Base-by-base conservation (phyloP, 108 stramenopile genomes). In the Poteriospumella lacustris region DNA sequence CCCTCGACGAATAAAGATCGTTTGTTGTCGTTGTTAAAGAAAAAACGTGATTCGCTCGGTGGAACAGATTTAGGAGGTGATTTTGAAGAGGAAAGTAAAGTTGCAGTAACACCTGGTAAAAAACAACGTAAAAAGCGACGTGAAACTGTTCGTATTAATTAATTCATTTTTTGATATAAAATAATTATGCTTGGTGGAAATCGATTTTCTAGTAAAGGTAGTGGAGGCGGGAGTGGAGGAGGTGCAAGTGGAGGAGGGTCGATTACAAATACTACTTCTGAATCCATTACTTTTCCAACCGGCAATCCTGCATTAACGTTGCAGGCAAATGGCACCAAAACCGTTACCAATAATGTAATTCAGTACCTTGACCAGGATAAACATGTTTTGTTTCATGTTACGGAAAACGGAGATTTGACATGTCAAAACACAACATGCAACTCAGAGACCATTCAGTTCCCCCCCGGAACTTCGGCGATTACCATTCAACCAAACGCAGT, bases 121-220 rank as follows among this genome's bases (percentile, higher is more conserved):
- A 52, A 52, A 52, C 47, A 52, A 52, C 47, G 47, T 52, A 52
- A 52, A 52, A 52, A 52, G 47, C 47, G 47, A 52, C 47, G 47
- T 52, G 47, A 52, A 52, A 52, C 47, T 52, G 47, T 52, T 52
- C 47, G 47, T 52, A 52, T 52, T 52, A 52, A 15, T 52, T 52
- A 52, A 52, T 52, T 52, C 47, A 52, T 52, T 52, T 52, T 52
- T 52, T 52, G 47, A 52, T 52, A 52, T 52, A 52, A 52, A 52
- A 52, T 52, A 52, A 52, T 52, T 52, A 52, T 52, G 47, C 47
- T 52, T 52, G 47, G 47, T 52, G 47, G 47, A 52, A 52, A 52
- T 52, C 47, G 47, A 52, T 52, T 52, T 52, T 52, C 47, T 9
- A 52, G 15, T 52, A 52, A 52, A 52, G 19, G 47, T 52, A 52